Base-by-base conservation (phyloP, 495 filamentous ascomycete species). In the Annulohypoxylon moriforme region DNA sequence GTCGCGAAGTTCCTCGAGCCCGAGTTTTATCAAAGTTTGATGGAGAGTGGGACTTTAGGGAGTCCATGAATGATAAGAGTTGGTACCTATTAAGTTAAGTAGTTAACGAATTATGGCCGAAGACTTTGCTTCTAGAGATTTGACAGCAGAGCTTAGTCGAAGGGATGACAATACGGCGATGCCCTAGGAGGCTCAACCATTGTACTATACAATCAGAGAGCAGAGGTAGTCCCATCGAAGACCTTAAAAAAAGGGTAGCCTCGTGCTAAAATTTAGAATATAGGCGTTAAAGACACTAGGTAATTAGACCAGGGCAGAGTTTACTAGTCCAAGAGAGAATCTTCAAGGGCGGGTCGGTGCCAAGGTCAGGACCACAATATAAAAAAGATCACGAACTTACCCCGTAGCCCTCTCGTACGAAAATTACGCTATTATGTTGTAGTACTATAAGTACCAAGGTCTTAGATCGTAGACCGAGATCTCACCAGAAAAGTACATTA, bases 1-100 rank as follows among this genome's bases (percentile, higher is more conserved):
- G 93, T 99, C 38, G 93, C 92, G 67, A 97, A 97, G 78, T 99
- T 98, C 79, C 83, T 99, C 79, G 96, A 99, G 83, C 91, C 92
- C 4, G 96, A 98, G 78, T 87, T 98, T 38, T 94, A 94, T 84
- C 90, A 90, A 76, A 91, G 89, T 60, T 84, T 99, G 72, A 92
- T 91, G 80, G 96, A 96, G 80, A 93, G 91, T 66, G 96, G 96
- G 3, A 88, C 97, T 60, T 78, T 99, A 71, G 96, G 81, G 4
- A 82, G 76, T 46, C 76, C 76, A 13, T 78, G 56, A 75, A 18
- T 14, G 4, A 10, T 9, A 14, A 4, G 16, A 14, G 11, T 34
- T 20, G 36, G 7, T 8, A 10, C 18, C 27, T 22, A 34, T 31
- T 7, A 27, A 33, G 14, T 8, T 24, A 22, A n/a, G n/a, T n/a